These are phyloP conservation scores for Adiantum capillusveneris DNA, from an alignment of 75 land plant species.

Conservation along the genomic window DNA sequence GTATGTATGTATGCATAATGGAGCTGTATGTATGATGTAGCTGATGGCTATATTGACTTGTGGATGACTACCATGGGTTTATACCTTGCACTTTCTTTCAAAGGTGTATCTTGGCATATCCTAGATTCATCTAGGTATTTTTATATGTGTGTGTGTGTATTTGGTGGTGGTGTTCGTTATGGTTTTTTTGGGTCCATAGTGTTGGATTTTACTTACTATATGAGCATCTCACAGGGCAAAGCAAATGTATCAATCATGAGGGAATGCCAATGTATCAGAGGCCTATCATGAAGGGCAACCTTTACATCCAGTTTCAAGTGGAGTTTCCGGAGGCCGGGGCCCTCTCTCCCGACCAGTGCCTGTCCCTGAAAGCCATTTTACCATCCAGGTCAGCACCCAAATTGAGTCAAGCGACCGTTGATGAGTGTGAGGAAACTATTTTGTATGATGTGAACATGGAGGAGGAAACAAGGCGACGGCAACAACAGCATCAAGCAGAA, in stretches of 20 bases:
- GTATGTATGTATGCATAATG: neutral
- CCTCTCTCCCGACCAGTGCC: conserved; percentile 43
- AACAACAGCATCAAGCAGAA: conserved; percentile 45
- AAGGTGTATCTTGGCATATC: no score
- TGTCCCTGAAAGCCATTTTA: conserved; percentile 26
- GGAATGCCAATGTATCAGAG: conserved; percentile 69
- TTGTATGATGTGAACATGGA: conserved; percentile 66
- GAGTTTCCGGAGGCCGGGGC: conserved; percentile 66
- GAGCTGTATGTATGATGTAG: neutral
- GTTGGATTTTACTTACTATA: neutral
- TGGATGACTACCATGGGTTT: no score
- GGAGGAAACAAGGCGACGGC: conserved; percentile 51
- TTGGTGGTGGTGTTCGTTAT: neutral
- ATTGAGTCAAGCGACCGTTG: conserved; percentile 46
- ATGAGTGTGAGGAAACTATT: conserved; percentile 74
- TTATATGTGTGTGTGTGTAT: neutral
- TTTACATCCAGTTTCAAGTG: conserved; percentile 64
- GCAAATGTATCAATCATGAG: conserved; percentile 69
- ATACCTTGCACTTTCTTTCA: no score
- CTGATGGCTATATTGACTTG: neutral
- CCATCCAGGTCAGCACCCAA: conserved; percentile 25
- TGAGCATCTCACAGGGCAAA: conserved; percentile 36
- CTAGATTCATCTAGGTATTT: no score
- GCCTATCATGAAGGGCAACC: conserved; percentile 67
- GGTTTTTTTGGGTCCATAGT: neutral